These are phyloP conservation scores for Lasiosphaeris hirsuta DNA, from an alignment of 495 filamentous ascomycete genomes.

Conservation along the genomic window DNA sequence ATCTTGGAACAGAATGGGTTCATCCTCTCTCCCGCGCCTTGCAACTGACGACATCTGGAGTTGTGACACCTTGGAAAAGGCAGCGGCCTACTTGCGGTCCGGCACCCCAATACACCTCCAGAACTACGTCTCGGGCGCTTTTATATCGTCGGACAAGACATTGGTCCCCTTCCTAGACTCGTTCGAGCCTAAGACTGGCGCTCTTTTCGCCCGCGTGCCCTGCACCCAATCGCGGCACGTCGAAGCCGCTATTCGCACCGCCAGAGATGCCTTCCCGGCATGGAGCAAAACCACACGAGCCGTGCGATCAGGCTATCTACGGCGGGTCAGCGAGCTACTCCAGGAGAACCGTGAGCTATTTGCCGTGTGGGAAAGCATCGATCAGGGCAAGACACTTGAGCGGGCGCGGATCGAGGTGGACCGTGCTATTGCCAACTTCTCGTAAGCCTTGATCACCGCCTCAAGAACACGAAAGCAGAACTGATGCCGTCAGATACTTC, in stretches of 20 bases:
- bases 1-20: not conserved
- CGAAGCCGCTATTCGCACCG: slow-evolving; percentile 16
- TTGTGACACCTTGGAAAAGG: slow-evolving; percentile 21
- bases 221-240: slow-evolving; percentile 13
- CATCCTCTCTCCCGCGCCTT: not conserved
- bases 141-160: not conserved
- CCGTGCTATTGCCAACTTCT: slow-evolving; percentile 27
- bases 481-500: slow-evolving; percentile 20
- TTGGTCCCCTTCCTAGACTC: slow-evolving; percentile 11
- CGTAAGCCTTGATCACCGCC: slow-evolving; percentile 8
- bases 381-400: slow-evolving; percentile 29
- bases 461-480: not conserved
- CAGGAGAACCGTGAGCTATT: slow-evolving; percentile 22
- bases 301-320: slow-evolving; percentile 19
- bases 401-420: slow-evolving; percentile 26
- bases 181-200: slow-evolving; percentile 24
- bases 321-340: slow-evolving; percentile 22
- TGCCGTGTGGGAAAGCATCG: slow-evolving; percentile 33
- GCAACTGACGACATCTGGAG: slow-evolving; percentile 7
- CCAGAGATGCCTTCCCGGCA: slow-evolving; percentile 20
- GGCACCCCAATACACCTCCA: slow-evolving; percentile 2
- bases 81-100: slow-evolving; percentile 2
- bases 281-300: slow-evolving; percentile 26
- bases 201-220: slow-evolving; percentile 14
- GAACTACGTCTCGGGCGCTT: slow-evolving; percentile 18